Evolutionary conservation across 345 rosid species (phyloP).

Genomic region (Geranium brycei): DNA sequence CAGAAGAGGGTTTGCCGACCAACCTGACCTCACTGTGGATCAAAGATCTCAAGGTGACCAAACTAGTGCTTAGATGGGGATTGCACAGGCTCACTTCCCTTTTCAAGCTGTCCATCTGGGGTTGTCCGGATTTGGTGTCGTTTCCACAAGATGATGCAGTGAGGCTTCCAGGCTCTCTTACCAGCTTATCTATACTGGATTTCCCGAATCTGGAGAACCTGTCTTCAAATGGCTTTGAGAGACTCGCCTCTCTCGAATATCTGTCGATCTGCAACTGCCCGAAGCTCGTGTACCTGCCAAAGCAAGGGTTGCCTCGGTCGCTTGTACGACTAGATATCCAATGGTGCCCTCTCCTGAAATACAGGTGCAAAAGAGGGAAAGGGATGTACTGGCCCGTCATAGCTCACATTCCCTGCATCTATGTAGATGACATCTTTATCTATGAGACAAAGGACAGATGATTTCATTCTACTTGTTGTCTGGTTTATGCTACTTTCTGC

Average conservation of each 20-base stretch:
- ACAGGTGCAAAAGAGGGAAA: conserved; percentile 7
- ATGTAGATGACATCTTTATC: conserved; percentile 4
- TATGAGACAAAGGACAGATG: neutral
- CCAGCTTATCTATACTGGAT: conserved; percentile 9
- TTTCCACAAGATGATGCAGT: conserved; percentile 9
- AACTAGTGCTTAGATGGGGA: conserved; percentile 8
- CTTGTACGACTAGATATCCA: conserved; percentile 12
- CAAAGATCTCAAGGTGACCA: conserved; percentile 10
- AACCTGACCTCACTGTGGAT: conserved; percentile 13
- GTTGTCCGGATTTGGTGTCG: conserved; percentile 8
- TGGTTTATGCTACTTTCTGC: no score
- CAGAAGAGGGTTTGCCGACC: conserved; percentile 17
- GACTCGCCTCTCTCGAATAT: conserved; percentile 12
- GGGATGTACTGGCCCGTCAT: conserved; percentile 13
- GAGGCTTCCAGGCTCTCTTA: conserved; percentile 15
- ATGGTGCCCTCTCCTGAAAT: conserved; percentile 9
- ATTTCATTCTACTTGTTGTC: neutral
- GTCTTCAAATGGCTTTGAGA: conserved; percentile 7
- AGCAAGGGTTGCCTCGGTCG: conserved; percentile 9
- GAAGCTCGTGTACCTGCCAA: conserved; percentile 9
- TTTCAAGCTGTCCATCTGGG: conserved; percentile 1
- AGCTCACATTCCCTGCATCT: conserved; percentile 13
- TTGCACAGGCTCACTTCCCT: conserved; percentile 12
- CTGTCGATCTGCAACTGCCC: conserved; percentile 11
- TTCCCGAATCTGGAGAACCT: conserved; percentile 10